Evolutionary conservation across 495 filamentous ascomycete genomes (phyloP), one percentile per base, ranked within the genome.

Genomic region (Aspergillus egyptiacus): DNA sequence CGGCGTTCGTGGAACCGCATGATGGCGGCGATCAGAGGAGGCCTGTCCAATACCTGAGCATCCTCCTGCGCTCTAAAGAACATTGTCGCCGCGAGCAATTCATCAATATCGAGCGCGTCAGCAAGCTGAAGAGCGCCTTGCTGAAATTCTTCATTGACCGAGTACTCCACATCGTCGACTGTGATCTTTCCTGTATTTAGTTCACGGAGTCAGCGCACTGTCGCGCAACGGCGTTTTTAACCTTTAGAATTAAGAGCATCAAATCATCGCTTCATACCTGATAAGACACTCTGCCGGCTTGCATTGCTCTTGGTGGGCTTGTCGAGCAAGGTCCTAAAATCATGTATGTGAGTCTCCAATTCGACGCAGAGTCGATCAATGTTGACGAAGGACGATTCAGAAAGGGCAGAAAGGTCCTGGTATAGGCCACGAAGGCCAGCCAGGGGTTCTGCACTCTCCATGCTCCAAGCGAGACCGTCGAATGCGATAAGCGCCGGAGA

Each of bases 21-120:
- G 45, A 95, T 74, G 51, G 86, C 86, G 43, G 81, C 80, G 51
- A 85, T 80, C 32, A 85, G 69, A 53, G 82, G 72, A 18, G 87
- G 68, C 23, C 88, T 77, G 48, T 87, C 86, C 20, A 89, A 71
- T 13, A 72, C 55, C 37, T 80, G 72, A 8, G 80, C 70, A 53
- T 87, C 80, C 38, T 79, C 72, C 59, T 86, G 78, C 6, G 85
- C 79, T 31, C 76, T 75, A 14, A 94, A 63, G 48, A 91, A 79
- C 19, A 95, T 69, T 37, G 74, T 64, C 6, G 90, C 87, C 17
- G 94, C 84, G 59, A 89, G 73, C 39, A 95, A 55, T 65, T 99
- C 93, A 66, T 99, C 91, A 22, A 99, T 74, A 55, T 95, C 79
- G 44, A 96, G 73, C 19, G 83, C 83, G 68, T 97, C 91, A 41